Percentiles rank a stretch among this genome's conserved stretches.
phyloP scores from a whole-genome alignment of 345 rosid species.

The Stellera chamaejasme region DNA sequence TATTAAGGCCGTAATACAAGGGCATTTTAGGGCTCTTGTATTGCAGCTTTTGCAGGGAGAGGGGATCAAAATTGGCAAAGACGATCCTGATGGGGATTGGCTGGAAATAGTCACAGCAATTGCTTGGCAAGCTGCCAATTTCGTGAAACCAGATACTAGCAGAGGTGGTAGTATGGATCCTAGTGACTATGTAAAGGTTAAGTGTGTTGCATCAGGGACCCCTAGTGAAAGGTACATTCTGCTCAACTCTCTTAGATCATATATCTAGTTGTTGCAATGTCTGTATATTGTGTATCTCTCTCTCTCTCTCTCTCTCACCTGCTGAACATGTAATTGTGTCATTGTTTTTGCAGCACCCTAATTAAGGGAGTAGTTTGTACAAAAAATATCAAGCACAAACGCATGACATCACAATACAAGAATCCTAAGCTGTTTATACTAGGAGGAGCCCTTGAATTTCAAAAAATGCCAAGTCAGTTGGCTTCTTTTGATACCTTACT shows the following conservation, averaged over 20 bases:
- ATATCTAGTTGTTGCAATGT: neutral
- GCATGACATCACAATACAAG: constrained; percentile 97
- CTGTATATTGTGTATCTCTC: neutral
- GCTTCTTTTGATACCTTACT: constrained; percentile 82
- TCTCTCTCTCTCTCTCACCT: neutral
- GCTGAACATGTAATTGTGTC: constrained; percentile 13
- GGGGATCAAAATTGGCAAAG: constrained; percentile 42
- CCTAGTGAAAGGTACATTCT: constrained; percentile 70
- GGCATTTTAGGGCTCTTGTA: constrained; percentile 96
- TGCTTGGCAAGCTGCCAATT: constrained; percentile 96
- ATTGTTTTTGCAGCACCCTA: constrained; percentile 46
- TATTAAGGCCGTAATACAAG: constrained; percentile 61
- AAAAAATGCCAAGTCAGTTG: constrained; percentile 68
- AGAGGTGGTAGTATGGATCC: constrained; percentile 99
- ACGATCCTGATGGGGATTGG: constrained; percentile 59
- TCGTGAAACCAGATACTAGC: constrained; percentile 95
- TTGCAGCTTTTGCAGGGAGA: constrained; percentile 78
- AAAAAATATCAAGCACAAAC: constrained; percentile 95
- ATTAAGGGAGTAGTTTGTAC: constrained; percentile 91
- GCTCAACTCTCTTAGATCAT: neutral
- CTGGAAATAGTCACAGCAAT: constrained; percentile 64
- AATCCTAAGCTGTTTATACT: constrained; percentile 78
- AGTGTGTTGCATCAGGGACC: constrained; percentile 84
- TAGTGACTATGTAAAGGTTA: constrained; percentile 82
- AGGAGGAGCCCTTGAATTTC: constrained; percentile 94